Conservation (phyloP, 768 basidiomycete species). For the Glaciozyma antarctica region DNA sequence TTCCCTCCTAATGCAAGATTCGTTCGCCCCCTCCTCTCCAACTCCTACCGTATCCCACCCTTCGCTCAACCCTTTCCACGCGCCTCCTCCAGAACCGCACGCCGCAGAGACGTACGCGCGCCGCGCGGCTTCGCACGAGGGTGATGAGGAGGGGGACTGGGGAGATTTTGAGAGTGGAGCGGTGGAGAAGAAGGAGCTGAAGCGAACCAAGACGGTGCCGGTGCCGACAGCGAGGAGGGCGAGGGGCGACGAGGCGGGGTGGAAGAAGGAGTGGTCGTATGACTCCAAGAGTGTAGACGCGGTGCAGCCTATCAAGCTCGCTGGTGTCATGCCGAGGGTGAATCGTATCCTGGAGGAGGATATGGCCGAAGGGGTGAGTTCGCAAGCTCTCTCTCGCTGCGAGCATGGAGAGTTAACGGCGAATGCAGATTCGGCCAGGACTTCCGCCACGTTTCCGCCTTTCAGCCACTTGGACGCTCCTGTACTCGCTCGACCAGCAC, state of each 20-base stretch:
- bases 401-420: background rate
- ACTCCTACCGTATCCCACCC: background rate
- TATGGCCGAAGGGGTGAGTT: slow-evolving; percentile 29
- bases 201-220: background rate
- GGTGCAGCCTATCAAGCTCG: slow-evolving; percentile 23
- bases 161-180: background rate
- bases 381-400: background rate
- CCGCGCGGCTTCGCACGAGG: slow-evolving; percentile 1
- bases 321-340: slow-evolving; percentile 14
- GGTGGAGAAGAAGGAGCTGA: background rate
- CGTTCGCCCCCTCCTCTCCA: background rate
- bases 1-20: slow-evolving; percentile 10
- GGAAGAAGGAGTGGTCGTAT: slow-evolving; percentile 9
- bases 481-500: slow-evolving; percentile 89
- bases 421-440: slow-evolving; percentile 55
- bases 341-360: slow-evolving; percentile 12
- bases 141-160: background rate
- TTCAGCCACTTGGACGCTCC: slow-evolving; percentile 59
- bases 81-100: background rate
- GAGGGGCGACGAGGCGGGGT: background rate
- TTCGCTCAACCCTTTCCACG: slow-evolving; percentile 21
- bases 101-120: background rate
- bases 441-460: slow-evolving; percentile 67
- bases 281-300: slow-evolving; percentile 1
- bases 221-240: background rate